A percentile compares a stretch with the other conserved stretches of the same genome.
phyloP scores from a whole-genome alignment of 495 filamentous ascomycete species.

The Eremomyces bilateralis region DNA sequence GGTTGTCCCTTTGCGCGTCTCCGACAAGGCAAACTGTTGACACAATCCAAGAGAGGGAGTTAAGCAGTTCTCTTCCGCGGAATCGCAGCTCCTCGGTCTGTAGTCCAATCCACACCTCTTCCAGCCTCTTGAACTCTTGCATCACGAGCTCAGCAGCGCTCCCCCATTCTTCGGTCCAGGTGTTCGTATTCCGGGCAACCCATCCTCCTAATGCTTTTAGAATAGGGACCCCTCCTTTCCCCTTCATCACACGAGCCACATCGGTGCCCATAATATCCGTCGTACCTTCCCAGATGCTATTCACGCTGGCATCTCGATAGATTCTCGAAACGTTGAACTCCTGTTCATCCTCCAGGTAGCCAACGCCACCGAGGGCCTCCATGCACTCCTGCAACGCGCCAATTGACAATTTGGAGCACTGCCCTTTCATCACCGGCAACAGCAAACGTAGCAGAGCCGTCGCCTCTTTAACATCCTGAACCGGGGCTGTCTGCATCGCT shows the following conservation, averaged over 20 bases:
- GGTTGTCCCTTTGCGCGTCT: too few relatives aligned
- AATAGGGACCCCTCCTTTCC: too few relatives aligned
- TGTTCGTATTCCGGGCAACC: too few relatives aligned
- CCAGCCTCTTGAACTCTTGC: too few relatives aligned
- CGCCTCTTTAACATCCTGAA: not conserved
- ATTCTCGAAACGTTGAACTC: conserved; percentile 43
- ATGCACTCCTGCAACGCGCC: conserved; percentile 39
- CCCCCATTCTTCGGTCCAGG: too few relatives aligned
- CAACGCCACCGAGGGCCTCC: conserved; percentile 53
- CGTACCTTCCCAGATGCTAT: conserved; percentile 58
- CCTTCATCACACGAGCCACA: conserved; percentile 29
- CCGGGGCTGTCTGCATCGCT: not conserved
- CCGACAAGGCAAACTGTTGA: too few relatives aligned
- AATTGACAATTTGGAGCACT: conserved; percentile 32
- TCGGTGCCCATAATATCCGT: conserved; percentile 48
- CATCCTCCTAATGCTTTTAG: too few relatives aligned
- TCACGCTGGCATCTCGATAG: conserved; percentile 39
- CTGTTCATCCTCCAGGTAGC: conserved; percentile 44
- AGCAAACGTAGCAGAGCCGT: conserved; percentile 34
- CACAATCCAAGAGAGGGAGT: too few relatives aligned
- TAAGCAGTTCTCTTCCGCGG: too few relatives aligned
- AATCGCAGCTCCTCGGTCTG: too few relatives aligned
- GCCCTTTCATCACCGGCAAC: conserved; percentile 43
- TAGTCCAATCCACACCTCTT: too few relatives aligned
- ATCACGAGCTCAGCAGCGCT: too few relatives aligned